phyloP scores from a whole-genome alignment of 768 basidiomycete species.

The Hysterangium stoloniferum region DNA sequence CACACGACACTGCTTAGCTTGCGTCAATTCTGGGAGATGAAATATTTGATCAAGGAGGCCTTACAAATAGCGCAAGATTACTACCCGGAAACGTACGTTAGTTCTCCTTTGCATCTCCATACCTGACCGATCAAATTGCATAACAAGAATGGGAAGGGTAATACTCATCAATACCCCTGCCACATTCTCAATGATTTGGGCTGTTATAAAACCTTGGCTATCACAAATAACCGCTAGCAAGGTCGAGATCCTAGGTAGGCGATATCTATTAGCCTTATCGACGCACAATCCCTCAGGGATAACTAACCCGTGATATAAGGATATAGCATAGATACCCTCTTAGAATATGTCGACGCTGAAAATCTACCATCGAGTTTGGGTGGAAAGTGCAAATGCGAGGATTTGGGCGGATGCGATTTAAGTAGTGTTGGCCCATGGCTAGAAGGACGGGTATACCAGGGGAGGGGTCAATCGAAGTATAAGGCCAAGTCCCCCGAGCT shows the following conservation, averaged over 20 bases:
- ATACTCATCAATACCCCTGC: conserved; percentile 65
- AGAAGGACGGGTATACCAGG: conserved; percentile 30
- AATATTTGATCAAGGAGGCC: conserved; percentile 46
- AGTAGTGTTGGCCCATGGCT: conserved; percentile 68
- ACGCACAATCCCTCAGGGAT: neutral
- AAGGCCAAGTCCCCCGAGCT: neutral
- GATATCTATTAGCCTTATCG: neutral
- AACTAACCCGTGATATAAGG: conserved; percentile 16
- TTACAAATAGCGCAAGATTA: conserved; percentile 77
- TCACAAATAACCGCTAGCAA: conserved; percentile 65
- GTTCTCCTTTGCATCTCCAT: neutral
- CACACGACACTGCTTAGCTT: conserved; percentile 31
- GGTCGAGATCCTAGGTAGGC: conserved; percentile 49
- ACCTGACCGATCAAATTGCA: neutral
- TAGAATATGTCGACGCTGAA: conserved; percentile 54
- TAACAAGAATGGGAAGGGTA: conserved; percentile 69
- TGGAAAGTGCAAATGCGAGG: conserved; percentile 54
- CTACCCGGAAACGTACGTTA: conserved; percentile 59
- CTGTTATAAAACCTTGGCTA: conserved; percentile 60
- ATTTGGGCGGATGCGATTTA: conserved; percentile 48
- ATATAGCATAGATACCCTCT: conserved; percentile 48
- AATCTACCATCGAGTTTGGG: conserved; percentile 56
- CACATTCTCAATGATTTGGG: conserved; percentile 68
- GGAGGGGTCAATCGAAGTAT: neutral
- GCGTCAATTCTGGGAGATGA: conserved; percentile 70